Base-by-base conservation (phyloP, 441 rosid species). In the Croton laevigatus region DNA sequence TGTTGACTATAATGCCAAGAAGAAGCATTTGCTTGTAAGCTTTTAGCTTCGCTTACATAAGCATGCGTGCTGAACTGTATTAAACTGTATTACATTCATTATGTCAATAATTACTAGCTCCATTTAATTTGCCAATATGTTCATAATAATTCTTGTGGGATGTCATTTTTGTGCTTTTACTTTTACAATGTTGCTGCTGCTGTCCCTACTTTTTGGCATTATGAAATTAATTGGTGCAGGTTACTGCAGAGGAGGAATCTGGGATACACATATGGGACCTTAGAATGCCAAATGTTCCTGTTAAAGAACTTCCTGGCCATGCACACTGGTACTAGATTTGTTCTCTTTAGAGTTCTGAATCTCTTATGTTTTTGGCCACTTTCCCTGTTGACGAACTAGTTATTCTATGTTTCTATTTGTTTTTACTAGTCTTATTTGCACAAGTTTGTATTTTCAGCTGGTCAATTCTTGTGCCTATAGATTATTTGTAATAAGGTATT, bases 201-300 rank as follows among this genome's bases (percentile, higher is more conserved):
- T 38, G 14, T 69, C 42, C 13, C 23, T 67, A 32, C 51, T 44
- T 69, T 14, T 53, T 36, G 52, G 42, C 73, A 69, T 62, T 65
- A 45, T n/a, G 55, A 22, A 54, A 51, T 60, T 55, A 58, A 59
- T 59, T 42, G 6, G 52, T 70, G 55, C 84, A 89, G 97, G 83
- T 91, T 64, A 89, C 97, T 55, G 94, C 96, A 66, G 97, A 88
- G 77, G 94, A 94, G 83, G 96, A 88, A 80, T 84, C 89, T 81
- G 97, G 97, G 74, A 86, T 92, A 80, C 84, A 79, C 69, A 70
- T 94, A 69, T 94, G 99, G 98, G 99, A 94, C 75, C 89, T 90
- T 54, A 89, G 97, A 71, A 92, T 81, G 91, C 85, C 86, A 32
- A 89, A 84, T 72, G 75, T 70, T 80, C 94, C 97, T 74, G 73